These are phyloP conservation scores for Tuber umbilicatum DNA, from an alignment of 495 filamentous ascomycete species.

Conservation along the genomic window DNA sequence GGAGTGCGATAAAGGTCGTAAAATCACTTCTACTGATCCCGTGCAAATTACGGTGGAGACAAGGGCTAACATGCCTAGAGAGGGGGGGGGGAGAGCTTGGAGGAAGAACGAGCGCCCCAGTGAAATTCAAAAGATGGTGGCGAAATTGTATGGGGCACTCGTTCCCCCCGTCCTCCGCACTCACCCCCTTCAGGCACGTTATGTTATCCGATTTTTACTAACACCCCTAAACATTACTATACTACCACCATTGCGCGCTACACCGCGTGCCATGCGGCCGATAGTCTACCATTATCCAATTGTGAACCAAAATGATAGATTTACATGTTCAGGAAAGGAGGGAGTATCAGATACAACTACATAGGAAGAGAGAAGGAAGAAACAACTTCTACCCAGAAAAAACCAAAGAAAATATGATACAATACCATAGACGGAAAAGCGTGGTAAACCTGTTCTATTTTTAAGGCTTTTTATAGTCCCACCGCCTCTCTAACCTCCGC, in stretches of 20 bases:
- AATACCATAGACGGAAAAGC: background rate
- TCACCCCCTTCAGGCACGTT: background rate
- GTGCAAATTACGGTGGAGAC: background rate
- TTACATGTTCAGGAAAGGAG: background rate
- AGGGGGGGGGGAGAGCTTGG: background rate
- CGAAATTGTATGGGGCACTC: background rate
- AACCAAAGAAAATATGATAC: background rate
- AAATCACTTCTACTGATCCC: background rate
- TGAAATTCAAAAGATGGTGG: background rate
- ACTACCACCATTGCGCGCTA: background rate
- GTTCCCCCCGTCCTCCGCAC: no score
- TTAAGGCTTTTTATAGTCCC: conserved; percentile 47
- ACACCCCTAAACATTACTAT: background rate
- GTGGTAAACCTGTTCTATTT: background rate
- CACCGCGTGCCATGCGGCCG: background rate
- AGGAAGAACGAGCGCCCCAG: background rate
- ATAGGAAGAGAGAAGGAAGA: background rate
- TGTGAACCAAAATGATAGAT: background rate
- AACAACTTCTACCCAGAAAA: background rate
- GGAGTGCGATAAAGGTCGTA: background rate
- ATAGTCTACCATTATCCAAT: background rate
- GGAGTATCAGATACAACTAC: background rate
- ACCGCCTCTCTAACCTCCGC: conserved; percentile 53
- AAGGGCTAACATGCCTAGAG: no score
- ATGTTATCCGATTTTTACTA: background rate